Conservation (phyloP, 2,329 filamentous ascomycete species). For the Mollisia scopiformis region DNA sequence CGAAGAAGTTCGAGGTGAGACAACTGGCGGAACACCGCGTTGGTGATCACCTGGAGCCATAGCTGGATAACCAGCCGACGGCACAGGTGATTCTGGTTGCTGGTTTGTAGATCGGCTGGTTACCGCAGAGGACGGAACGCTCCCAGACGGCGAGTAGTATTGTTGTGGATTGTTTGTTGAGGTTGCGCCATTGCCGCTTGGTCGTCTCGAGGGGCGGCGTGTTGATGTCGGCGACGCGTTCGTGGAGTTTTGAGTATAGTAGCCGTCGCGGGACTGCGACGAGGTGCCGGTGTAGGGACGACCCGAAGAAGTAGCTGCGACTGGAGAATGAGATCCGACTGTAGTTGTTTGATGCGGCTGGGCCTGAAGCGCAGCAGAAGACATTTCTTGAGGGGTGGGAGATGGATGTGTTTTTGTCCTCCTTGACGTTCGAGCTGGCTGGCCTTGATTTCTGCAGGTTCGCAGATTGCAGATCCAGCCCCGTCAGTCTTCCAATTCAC, state of each 20-base stretch:
- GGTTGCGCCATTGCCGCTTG: slow-evolving; percentile 51
- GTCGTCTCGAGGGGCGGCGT: slow-evolving; percentile 54
- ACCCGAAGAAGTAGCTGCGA: slow-evolving; percentile 48
- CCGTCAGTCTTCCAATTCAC: slow-evolving; percentile 14
- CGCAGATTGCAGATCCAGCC: slow-evolving; percentile 17
- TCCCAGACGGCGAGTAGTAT: slow-evolving; percentile 32
- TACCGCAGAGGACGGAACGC: slow-evolving; percentile 21
- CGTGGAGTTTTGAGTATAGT: slow-evolving; percentile 44
- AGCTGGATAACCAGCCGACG: slow-evolving; percentile 37
- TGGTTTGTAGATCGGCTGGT: slow-evolving; percentile 33
- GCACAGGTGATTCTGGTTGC: slow-evolving; percentile 40
- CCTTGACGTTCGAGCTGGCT: slow-evolving; percentile 1
- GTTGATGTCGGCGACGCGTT: slow-evolving; percentile 52
- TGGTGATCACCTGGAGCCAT: slow-evolving; percentile 50
- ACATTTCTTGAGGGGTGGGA: slow-evolving; percentile 51
- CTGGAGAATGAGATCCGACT: slow-evolving; percentile 50
- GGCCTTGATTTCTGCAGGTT: slow-evolving; percentile 13
- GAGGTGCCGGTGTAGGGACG: slow-evolving; percentile 57
- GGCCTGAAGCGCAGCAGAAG: slow-evolving; percentile 66
- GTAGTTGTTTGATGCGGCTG: slow-evolving; percentile 56
- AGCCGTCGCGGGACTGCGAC: slow-evolving; percentile 57
- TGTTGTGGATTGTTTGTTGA: slow-evolving; percentile 32
- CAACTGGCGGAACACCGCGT: slow-evolving; percentile 69
- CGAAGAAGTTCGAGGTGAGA: slow-evolving; percentile 82
- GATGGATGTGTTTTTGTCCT: slow-evolving; percentile 18